Conservation (phyloP, 2,329 filamentous ascomycete species). For the Pseudogymnoascus sp. region DNA sequence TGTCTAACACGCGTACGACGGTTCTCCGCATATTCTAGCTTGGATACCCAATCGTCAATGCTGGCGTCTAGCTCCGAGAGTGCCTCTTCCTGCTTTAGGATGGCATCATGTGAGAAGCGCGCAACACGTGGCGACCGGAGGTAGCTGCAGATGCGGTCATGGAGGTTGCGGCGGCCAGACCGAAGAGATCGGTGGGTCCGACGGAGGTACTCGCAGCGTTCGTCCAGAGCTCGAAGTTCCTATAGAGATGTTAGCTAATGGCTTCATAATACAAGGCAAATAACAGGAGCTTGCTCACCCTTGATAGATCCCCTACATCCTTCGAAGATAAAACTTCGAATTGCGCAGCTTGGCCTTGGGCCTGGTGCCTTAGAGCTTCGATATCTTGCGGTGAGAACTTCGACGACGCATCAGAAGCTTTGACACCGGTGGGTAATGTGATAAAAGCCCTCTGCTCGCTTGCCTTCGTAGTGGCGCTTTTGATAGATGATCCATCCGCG, state of each 20-base stretch:
- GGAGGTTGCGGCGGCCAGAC: constrained; percentile 69
- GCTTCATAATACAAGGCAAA: not conserved
- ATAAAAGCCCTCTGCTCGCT: constrained; percentile 53
- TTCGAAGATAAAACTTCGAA: constrained; percentile 59
- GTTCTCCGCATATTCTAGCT: constrained; percentile 76
- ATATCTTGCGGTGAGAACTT: constrained; percentile 46
- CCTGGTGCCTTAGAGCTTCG: constrained; percentile 50
- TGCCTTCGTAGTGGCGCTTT: constrained; percentile 34
- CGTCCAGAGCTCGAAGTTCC: constrained; percentile 71
- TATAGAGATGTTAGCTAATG: constrained; percentile 27
- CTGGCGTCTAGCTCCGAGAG: constrained; percentile 68
- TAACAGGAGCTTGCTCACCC: constrained; percentile 35
- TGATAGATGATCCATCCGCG: constrained; percentile 35
- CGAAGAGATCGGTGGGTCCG: constrained; percentile 70
- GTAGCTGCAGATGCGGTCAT: constrained; percentile 70
- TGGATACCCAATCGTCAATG: constrained; percentile 74
- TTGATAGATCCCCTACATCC: constrained; percentile 60
- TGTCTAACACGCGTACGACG: constrained; percentile 68
- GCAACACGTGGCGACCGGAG: constrained; percentile 64
- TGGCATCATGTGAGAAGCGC: constrained; percentile 66
- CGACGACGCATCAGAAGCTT: constrained; percentile 45
- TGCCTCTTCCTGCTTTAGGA: constrained; percentile 75
- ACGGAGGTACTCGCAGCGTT: constrained; percentile 70
- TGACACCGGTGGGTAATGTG: constrained; percentile 53
- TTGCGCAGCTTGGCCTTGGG: constrained; percentile 53